Evolutionary conservation across 495 filamentous ascomycete genomes (phyloP).

Genomic region (Hyaloscypha bicolor): DNA sequence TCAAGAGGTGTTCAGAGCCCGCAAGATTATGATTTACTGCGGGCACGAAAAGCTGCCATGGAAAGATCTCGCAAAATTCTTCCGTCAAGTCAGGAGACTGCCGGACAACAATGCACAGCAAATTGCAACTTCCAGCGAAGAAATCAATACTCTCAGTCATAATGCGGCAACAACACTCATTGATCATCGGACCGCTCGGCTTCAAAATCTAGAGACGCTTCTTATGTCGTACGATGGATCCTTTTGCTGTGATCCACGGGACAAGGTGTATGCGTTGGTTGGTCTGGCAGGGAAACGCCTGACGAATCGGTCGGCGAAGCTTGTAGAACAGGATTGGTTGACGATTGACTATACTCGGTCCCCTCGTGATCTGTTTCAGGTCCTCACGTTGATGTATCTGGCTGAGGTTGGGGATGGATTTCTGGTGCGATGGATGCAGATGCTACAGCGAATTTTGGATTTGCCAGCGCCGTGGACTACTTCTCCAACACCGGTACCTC

Average conservation of each 20-base stretch:
- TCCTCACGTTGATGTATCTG: neutral
- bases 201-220: neutral
- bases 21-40: conserved; percentile 1
- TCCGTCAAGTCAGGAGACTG: neutral
- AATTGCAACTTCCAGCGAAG: neutral
- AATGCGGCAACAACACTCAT: neutral
- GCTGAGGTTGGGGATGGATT: neutral
- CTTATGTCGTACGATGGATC: conserved; percentile 1
- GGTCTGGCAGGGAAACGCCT: neutral
- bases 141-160: neutral
- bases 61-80: neutral
- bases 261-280: conserved; percentile 4
- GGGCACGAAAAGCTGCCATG: neutral
- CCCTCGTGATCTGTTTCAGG: neutral
- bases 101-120: neutral
- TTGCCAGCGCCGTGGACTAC: neutral
- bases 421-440: conserved; percentile 1
- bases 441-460: neutral
- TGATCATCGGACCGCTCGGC: neutral
- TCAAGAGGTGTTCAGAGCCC: conserved; percentile 12
- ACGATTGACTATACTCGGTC: conserved; percentile 1
- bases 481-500: neutral
- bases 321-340: neutral
- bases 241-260: conserved; percentile 8
- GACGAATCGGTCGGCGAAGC: neutral